Evolutionary conservation across 2,329 filamentous ascomycete genomes (phyloP), one percentile per base, ranked within the genome.

Genomic region (Cryphonectria nitschkei): DNA sequence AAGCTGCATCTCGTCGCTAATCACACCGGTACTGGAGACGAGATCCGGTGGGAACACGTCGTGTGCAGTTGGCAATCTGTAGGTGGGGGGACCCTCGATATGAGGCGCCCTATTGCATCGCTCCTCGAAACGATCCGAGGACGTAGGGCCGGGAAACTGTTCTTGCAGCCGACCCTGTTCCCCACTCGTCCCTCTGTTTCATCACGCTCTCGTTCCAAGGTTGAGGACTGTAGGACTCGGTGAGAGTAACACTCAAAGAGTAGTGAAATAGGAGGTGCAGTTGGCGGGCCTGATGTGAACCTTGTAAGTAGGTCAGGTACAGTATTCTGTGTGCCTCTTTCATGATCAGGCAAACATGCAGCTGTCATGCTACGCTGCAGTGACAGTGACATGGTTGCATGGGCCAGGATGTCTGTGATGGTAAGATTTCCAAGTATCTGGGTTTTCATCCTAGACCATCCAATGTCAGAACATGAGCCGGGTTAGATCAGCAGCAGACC

Each of bases 301-400:
- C 26, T 52, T 3, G n/a, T 65, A 65, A 46, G n/a, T 54, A 65
- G 63, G 46, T 13, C 46, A 29, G 63, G 63, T 37, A 39, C 46
- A 32, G 63, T 54, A 65, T 8, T 65, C 63, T 14, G 32, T 37
- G 43, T 46, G 63, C 22, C 13, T 32, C 29, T 6, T 16, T 65
- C 46, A 52, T 39, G 43, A n/a, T 6, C 46, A 34, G 26, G 63
- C 63, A 65, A 65, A 50, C 46, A 54, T 65, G 63, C 63, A 65
- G 63, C 63, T 65, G 41, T 26, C 29, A 65, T 32, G 41, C 29
- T 52, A 54, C 26, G 41, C n/a, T 65, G 46, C 19, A n/a, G 19
- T 22, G 63, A 32, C 63, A 16, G 63, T 9, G 63, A 32, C 46
- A 26, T 29, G 26, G 1, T 14, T 54, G 63, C 63, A 65, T 46